These are phyloP conservation scores for Roridomyces roridus DNA, from an alignment of 768 basidiomycete species.

Conservation along the genomic window DNA sequence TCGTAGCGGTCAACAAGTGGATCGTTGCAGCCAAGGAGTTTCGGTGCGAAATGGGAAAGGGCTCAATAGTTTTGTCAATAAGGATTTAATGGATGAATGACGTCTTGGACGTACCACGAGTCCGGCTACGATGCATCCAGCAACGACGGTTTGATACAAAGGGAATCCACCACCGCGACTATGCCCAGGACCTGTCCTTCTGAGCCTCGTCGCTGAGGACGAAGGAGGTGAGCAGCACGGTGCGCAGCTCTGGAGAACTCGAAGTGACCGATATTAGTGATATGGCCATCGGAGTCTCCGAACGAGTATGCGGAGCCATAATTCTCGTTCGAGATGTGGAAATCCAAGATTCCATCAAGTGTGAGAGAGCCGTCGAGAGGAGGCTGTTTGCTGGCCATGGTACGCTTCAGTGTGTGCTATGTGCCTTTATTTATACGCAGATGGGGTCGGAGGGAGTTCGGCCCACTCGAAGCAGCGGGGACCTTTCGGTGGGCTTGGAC, in stretches of 20 bases:
- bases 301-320: conserved; percentile 25
- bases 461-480: too few species aligned
- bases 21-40: conserved; percentile 43
- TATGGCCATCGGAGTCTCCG: conserved; percentile 24
- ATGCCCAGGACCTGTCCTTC: conserved; percentile 43
- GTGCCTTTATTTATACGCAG: too few species aligned
- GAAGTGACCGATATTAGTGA: conserved; percentile 40
- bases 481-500: too few species aligned
- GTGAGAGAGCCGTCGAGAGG: conserved; percentile 14
- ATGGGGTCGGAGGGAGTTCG: too few species aligned
- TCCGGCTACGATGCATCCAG: conserved; percentile 45
- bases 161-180: conserved; percentile 34
- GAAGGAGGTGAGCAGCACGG: conserved; percentile 45
- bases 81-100: conserved; percentile 21
- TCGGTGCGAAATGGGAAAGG: conserved; percentile 48
- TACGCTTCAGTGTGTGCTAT: too few species aligned
- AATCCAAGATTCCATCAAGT: conserved; percentile 2
- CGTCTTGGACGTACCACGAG: conserved; percentile 37
- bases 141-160: conserved; percentile 49
- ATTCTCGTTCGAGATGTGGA: conserved; percentile 5
- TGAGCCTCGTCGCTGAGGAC: conserved; percentile 36
- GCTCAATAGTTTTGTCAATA: too few species aligned
- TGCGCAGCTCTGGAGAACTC: conserved; percentile 54
- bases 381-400: not conserved
- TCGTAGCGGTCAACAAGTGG: conserved; percentile 43